phyloP scores from a whole-genome alignment of 129 eudicot species.

The Chrysanthemum seticuspe region DNA sequence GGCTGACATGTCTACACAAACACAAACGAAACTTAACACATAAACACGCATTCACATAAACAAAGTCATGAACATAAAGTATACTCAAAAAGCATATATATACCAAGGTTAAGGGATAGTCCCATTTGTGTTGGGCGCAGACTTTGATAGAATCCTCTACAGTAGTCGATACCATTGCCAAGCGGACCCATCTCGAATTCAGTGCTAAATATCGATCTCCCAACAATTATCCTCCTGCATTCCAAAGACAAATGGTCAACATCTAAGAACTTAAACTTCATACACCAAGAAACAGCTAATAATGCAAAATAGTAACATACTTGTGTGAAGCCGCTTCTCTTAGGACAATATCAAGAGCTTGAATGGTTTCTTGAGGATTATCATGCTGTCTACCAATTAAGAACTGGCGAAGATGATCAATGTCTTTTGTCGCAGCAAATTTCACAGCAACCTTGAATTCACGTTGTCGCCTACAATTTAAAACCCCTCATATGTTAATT shows the following conservation, averaged over 20 bases:
- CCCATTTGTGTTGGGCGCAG: slow-evolving; percentile 89
- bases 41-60: neutral
- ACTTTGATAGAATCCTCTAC: slow-evolving; percentile 81
- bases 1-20: slow-evolving; percentile 62
- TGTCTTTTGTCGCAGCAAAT: slow-evolving; percentile 49
- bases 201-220: slow-evolving; percentile 59
- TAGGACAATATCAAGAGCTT: slow-evolving; percentile 66
- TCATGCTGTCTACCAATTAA: slow-evolving; percentile 44
- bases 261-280: neutral
- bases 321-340: slow-evolving; percentile 42
- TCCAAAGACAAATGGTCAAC: neutral
- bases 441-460: slow-evolving; percentile 56
- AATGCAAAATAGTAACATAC: slow-evolving; percentile 6
- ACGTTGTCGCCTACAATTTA: slow-evolving; percentile 39
- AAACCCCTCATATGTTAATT: neutral
- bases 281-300: neutral
- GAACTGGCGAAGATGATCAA: slow-evolving; percentile 45
- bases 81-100: neutral
- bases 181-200: slow-evolving; percentile 48
- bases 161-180: slow-evolving; percentile 58
- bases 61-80: neutral
- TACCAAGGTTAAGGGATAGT: slow-evolving; percentile 64
- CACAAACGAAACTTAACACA: neutral
- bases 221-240: slow-evolving; percentile 49
- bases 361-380: slow-evolving; percentile 65